Conservation (phyloP, 2,329 filamentous ascomycete species). For the Aspergillus sp. region DNA sequence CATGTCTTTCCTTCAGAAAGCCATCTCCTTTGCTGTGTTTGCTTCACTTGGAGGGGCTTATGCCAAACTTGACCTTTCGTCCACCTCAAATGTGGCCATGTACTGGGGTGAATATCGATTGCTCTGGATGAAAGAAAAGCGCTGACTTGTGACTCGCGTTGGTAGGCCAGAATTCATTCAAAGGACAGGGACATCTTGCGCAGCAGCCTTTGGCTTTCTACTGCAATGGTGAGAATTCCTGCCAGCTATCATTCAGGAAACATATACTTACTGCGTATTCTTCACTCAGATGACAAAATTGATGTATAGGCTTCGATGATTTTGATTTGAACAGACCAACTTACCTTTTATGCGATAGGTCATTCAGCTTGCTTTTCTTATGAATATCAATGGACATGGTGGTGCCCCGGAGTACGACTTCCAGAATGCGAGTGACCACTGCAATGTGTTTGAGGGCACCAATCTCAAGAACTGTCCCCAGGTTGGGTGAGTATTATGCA, state of each 20-base stretch:
- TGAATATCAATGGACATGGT: conserved; percentile 49
- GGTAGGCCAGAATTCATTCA: conserved; percentile 58
- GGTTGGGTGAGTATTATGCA: conserved; percentile 50
- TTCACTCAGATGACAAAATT: conserved; percentile 20
- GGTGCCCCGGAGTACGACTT: conserved; percentile 56
- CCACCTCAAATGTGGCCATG: conserved; percentile 54
- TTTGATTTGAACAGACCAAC: background rate
- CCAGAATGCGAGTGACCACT: conserved; percentile 59
- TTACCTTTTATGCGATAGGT: conserved; percentile 38
- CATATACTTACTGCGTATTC: conserved; percentile 7
- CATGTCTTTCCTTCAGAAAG: conserved; percentile 22
- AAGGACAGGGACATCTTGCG: conserved; percentile 38
- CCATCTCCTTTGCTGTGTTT: conserved; percentile 23
- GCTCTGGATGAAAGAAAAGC: too few species aligned
- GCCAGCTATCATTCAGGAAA: background rate
- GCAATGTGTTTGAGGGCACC: conserved; percentile 55
- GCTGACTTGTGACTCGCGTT: too few species aligned
- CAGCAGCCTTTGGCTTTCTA: conserved; percentile 57
- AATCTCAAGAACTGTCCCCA: conserved; percentile 58
- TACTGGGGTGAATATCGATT: conserved; percentile 53
- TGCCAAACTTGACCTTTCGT: conserved; percentile 42
- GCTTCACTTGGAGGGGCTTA: conserved; percentile 26
- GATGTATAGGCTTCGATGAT: conserved; percentile 11
- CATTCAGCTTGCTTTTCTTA: conserved; percentile 61
- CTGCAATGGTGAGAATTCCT: conserved; percentile 48